phyloP scores from a whole-genome alignment of 2,329 filamentous ascomycete genomes.

The Trichoderma cornu-damae region DNA sequence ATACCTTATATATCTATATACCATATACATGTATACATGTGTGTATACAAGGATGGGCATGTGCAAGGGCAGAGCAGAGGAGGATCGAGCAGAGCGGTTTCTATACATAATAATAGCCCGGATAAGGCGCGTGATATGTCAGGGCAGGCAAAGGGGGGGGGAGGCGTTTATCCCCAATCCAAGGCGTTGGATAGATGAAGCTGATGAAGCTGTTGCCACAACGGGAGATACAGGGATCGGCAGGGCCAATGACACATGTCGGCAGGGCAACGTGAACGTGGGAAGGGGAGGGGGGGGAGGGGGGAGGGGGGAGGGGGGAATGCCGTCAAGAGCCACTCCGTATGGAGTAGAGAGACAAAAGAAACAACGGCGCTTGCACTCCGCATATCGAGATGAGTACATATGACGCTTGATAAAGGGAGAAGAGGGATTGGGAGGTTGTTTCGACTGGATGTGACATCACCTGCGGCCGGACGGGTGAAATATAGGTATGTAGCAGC shows the following conservation, averaged over 20 bases:
- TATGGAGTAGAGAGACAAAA: no score
- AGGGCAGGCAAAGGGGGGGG: background rate
- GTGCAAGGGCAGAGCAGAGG: no score
- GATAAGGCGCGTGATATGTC: no score
- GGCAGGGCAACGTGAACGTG: conserved; percentile 17
- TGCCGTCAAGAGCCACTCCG: background rate
- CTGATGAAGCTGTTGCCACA: background rate
- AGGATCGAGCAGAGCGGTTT: no score
- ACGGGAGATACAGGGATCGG: conserved; percentile 13
- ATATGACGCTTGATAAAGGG: background rate
- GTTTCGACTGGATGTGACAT: no score
- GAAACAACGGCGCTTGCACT: conserved; percentile 1
- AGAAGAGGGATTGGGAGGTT: no score
- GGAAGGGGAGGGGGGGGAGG: no score
- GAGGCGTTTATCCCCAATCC: background rate
- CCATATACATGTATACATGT: no score
- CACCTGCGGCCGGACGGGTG: no score
- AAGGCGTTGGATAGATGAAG: background rate
- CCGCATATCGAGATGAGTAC: background rate
- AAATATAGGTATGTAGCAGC: no score
- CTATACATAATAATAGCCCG: background rate
- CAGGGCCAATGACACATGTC: conserved; percentile 18
- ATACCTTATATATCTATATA: no score
- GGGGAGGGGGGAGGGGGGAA: background rate
- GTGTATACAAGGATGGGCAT: no score